Percentiles rank a stretch among this genome's conserved stretches.
Conservation (phyloP, 2,329 filamentous ascomycete genomes). For the Arthrinium puccinioides region DNA sequence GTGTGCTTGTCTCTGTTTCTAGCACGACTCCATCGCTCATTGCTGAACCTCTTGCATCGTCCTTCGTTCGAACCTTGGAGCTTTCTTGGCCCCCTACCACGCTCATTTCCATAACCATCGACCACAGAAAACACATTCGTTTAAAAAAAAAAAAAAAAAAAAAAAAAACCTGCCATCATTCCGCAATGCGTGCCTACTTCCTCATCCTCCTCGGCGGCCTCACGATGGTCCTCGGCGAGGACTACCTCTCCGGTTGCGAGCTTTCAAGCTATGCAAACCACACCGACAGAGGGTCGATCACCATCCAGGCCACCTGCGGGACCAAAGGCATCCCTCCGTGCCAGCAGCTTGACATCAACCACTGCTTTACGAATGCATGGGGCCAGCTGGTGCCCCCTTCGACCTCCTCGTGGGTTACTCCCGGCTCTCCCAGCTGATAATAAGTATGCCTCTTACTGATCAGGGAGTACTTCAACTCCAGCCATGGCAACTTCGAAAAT, state of each 20-base stretch:
- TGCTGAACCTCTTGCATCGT: not conserved
- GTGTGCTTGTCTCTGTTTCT: too few species aligned
- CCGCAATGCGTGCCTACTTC: not conserved
- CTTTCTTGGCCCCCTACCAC: not conserved
- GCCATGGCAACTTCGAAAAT: too few species aligned
- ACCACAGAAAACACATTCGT: not conserved
- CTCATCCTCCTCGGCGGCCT: not conserved
- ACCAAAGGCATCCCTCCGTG: not conserved
- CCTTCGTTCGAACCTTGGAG: not conserved
- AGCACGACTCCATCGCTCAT: too few species aligned
- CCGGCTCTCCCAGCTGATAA: too few species aligned
- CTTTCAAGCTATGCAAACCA: conserved; percentile 2
- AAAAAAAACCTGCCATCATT: too few species aligned
- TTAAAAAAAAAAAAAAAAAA: too few species aligned
- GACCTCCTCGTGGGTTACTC: too few species aligned
- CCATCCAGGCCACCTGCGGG: conserved; percentile 3
- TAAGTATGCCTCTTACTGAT: too few species aligned
- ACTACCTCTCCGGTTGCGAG: conserved; percentile 7
- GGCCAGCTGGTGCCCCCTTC: conserved; percentile 3
- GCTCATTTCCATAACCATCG: not conserved
- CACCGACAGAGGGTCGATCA: not conserved
- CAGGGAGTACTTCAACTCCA: too few species aligned
- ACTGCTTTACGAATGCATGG: conserved; percentile 5
- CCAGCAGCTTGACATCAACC: conserved; percentile 6
- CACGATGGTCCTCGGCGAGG: not conserved